Base-by-base conservation (phyloP, 805 yeast genomes). In the Zygosaccharomyces pseudorouxii region DNA sequence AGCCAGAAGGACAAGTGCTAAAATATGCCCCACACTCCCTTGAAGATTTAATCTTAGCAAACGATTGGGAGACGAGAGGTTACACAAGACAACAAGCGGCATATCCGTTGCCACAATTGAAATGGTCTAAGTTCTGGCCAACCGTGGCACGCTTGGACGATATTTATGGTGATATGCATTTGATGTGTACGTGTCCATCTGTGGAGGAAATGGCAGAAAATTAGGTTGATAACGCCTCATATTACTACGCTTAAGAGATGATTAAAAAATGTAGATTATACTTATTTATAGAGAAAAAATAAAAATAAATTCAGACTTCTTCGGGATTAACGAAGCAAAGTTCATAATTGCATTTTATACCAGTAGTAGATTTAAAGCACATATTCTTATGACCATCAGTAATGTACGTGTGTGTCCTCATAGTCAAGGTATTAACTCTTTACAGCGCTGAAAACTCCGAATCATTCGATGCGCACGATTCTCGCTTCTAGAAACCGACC, bases 1-100 rank as follows among this genome's bases (percentile, higher is more conserved):
- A 80, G 45, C 74, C 84, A 30, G 75, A 79, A 45, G 92, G 93
- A 36, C 64, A 69, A 22, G 83, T 87, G 2, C 76, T 93, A 64
- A 87, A 86, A 66, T 88, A 89, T 63, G 86, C 99, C 2, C 99
- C 99, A 23, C 99, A 93, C 65, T 81, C 96, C 2, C 77, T 88
- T 51, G 78, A 80, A 50, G 99, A 93, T 64, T 70, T 93, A 30
- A 71, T 89, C 12, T 65, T 75, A 23, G 77, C 86, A 1, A 52
- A 65, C 16, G 95, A 85, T 48, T 92, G 98, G 98, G 77, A 73
- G 42, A 47, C 61, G 7, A 80, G 99, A 66, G 95, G 96, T 1
- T 93, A 93, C 71, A 77, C 96, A 2, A 80, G 98, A 62, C 95
- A 87, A 63, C 82, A 83, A 67, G 99, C 99, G 7, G 98, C 93